Evolutionary conservation across 768 basidiomycete genomes (phyloP), one percentile per base, ranked within the genome.

Genomic region (Lactifluus rugatus): DNA sequence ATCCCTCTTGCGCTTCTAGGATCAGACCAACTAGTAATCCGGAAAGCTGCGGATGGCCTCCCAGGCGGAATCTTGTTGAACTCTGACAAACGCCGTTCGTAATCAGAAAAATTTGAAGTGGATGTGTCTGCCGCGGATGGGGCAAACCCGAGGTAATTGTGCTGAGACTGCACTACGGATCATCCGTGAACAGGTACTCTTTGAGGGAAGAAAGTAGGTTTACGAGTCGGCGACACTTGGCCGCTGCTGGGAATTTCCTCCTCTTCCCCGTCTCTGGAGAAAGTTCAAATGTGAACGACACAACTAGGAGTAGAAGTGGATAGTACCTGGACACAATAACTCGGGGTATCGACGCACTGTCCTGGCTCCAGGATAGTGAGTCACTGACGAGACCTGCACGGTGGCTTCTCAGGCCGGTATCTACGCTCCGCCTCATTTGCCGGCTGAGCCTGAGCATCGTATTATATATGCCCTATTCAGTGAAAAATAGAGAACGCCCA

Each of bases 221-320:
- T 68, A 84, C 87, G 82, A 60, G 79, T 72, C 6, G 87, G 86
- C 25, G 87, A 91, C 1, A 77, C 80, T 66, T 88, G 88, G 0
- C 86, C 87, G 65, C 87, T 89, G 68, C 88, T 89, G 50, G 85
- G 70, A n/a, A 84, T 70, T 14, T 85, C 83, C 14, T 85, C 85
- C 19, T 81, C 80, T 11, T 87, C 85, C 8, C 67, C 70, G 57
- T 65, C 65, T 44, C 48, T 54, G 28, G 3, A 28, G 21, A 32
- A 32, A 23, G 49, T 59, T 23, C 60, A 48, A 19, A 44, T 31
- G 3, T 28, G 16, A 16, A 17, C 16, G 39, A 25, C 26, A 17
- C 23, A 37, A n/a, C 25, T 13, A 31, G 50, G 5, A 46, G 32
- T 47, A 44, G 9, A 52, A 19, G 46, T 26, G 56, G 54, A 58